Percentiles rank a stretch among this genome's conserved stretches.
phyloP scores from a whole-genome alignment of 169 alveolate species.

The Plasmodium gaboni region DNA sequence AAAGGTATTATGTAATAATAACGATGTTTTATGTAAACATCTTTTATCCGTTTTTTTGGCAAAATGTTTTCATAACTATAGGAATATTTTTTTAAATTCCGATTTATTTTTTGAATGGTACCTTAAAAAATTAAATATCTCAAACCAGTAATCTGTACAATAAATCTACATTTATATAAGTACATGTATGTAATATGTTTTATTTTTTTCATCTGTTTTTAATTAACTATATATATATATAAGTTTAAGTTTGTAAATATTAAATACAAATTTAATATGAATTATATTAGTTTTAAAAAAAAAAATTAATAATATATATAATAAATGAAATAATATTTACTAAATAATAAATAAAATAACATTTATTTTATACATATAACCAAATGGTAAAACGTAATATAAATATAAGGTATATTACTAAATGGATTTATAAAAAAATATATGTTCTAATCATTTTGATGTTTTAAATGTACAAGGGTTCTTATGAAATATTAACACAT shows the following conservation, averaged over 20 bases:
- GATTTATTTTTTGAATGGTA: constrained; percentile 58
- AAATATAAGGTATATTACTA: too few species aligned
- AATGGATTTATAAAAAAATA: too few species aligned
- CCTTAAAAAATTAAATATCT: constrained; percentile 31
- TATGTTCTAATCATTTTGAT: too few species aligned
- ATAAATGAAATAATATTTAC: background rate
- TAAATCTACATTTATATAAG: constrained; percentile 6
- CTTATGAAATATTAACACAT: too few species aligned
- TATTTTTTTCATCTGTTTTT: constrained; percentile 23
- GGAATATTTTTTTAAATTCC: constrained; percentile 32
- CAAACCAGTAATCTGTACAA: background rate
- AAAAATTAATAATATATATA: background rate
- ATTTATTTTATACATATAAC: background rate
- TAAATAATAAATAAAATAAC: background rate
- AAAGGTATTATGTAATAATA: constrained; percentile 53
- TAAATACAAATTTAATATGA: constrained; percentile 27
- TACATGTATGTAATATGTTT: background rate
- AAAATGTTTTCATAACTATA: constrained; percentile 49
- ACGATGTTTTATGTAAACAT: constrained; percentile 61
- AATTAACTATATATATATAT: constrained; percentile 20
- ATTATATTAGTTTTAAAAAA: constrained; percentile 5
- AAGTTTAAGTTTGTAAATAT: constrained; percentile 6
- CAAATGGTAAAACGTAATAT: too few species aligned
- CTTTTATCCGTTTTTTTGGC: constrained; percentile 58
- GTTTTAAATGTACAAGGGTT: too few species aligned